Evolutionary conservation across 768 basidiomycete species (phyloP), one percentile per base, ranked within the genome.

Genomic region (Lentinula aciculospora): DNA sequence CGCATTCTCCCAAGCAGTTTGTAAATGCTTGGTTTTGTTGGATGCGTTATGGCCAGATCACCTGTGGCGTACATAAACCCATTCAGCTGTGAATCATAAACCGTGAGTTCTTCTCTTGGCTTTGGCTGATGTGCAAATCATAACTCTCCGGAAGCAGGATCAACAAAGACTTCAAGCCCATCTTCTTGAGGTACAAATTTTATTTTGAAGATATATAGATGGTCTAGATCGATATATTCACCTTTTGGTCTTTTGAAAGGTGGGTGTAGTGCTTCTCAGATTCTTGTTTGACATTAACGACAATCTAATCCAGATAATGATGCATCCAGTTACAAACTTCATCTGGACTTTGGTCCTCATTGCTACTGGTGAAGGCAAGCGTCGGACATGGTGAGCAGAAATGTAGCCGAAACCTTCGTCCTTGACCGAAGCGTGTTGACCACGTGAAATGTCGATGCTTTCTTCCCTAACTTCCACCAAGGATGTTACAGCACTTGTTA

Each of bases 321-420:
- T 55, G 53, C n/a, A 29, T 42, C 25, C 53, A 27, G 36, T 42
- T 2, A 44, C 53, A 8, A 19, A 44, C 9, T 55, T 39, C 15
- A 17, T 55, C 10, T 55, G 53, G 53, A 55, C 53, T 27, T 42
- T 55, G 40, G 21, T 55, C 23, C 40, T 55, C 4, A 55, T 55
- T 27, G 53, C 39, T 40, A 27, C 25, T 40, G 53, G 53, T 9
- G 53, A 55, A 55, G 53, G 53, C 21, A 55, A 55, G 21, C 37
- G 53, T 40, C 50, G 50, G 8, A 17, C 28, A 34, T 32, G 32
- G 50, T 53, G 36, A 21, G 50, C 32, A 36, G 4, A 9, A n/a
- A 34, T 53, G 23, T n/a, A n/a, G n/a, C n/a, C n/a, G n/a, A n/a
- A 13, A 34, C 32, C 32, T 34, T 34, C 32, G 32, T n/a, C n/a